phyloP scores from a whole-genome alignment of 2,329 filamentous ascomycete genomes.

The Paecilomyces sp. region DNA sequence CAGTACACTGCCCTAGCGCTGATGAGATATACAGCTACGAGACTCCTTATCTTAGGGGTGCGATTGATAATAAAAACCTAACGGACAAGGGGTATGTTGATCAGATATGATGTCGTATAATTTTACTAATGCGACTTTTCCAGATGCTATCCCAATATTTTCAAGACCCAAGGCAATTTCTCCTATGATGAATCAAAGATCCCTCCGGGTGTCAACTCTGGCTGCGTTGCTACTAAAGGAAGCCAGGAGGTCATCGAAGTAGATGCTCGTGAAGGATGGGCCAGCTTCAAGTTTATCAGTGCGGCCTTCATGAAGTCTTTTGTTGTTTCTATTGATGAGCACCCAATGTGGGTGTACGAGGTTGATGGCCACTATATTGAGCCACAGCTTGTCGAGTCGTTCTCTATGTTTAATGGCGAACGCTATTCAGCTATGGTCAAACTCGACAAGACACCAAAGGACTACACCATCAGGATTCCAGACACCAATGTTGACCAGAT shows the following conservation, averaged over 20 bases:
- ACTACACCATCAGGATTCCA: slow-evolving; percentile 43
- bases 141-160: slow-evolving; percentile 14
- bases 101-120: neutral
- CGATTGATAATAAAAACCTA: slow-evolving; percentile 14
- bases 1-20: slow-evolving; percentile 44
- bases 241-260: slow-evolving; percentile 39
- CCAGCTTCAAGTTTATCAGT: slow-evolving; percentile 51
- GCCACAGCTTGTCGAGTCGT: slow-evolving; percentile 23
- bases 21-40: slow-evolving; percentile 32
- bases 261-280: slow-evolving; percentile 36
- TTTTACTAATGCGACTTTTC: neutral
- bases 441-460: slow-evolving; percentile 27
- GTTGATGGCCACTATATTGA: slow-evolving; percentile 31
- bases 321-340: slow-evolving; percentile 36
- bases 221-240: slow-evolving; percentile 43
- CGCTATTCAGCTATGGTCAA: slow-evolving; percentile 29
- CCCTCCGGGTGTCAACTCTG: slow-evolving; percentile 19
- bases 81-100: slow-evolving; percentile 24
- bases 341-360: slow-evolving; percentile 31
- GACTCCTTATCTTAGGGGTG: slow-evolving; percentile 12
- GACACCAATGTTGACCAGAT: slow-evolving; percentile 45
- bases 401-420: slow-evolving; percentile 22
- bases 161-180: slow-evolving; percentile 4
- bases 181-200: slow-evolving; percentile 11
- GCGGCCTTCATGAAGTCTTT: slow-evolving; percentile 43